Conservation (phyloP, 306 rosid species). For the Boehmeria nivea region DNA sequence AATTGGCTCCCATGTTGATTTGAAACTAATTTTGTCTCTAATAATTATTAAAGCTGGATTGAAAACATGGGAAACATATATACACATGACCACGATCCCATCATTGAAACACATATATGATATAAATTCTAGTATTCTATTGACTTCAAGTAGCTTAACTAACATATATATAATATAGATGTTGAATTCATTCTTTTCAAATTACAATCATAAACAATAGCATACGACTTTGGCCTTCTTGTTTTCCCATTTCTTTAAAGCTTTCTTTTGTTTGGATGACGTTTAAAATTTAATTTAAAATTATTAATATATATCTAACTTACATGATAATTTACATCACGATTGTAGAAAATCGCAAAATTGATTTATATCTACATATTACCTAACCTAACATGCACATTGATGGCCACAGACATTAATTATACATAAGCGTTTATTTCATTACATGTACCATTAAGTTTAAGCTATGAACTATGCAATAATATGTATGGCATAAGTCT, state of each 20-base stretch:
- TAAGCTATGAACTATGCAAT: too few species aligned
- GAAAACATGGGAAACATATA: slow-evolving; percentile 25
- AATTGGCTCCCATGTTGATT: slow-evolving; percentile 22
- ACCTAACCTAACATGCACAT: too few species aligned
- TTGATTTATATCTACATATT: too few species aligned
- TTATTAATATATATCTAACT: slow-evolving; percentile 11
- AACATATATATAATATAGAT: slow-evolving; percentile 20
- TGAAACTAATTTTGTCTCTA: neutral
- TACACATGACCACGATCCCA: slow-evolving; percentile 22
- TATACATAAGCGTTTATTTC: too few species aligned
- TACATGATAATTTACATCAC: neutral
- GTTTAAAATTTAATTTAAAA: slow-evolving; percentile 3
- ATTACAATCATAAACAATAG: slow-evolving; percentile 14
- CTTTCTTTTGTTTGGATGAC: slow-evolving; percentile 20
- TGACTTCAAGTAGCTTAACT: slow-evolving; percentile 37
- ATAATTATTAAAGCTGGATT: slow-evolving; percentile 17
- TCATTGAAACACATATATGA: slow-evolving; percentile 24
- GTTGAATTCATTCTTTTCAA: slow-evolving; percentile 11
- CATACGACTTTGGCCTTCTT: slow-evolving; percentile 30
- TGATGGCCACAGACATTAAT: too few species aligned
- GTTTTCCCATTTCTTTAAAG: slow-evolving; percentile 17
- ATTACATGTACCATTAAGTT: too few species aligned
- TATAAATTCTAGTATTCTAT: slow-evolving; percentile 9
- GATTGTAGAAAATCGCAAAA: neutral
- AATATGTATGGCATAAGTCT: too few species aligned